These are phyloP conservation scores for Paragyromitra xinjiangensis DNA, from an alignment of 495 filamentous ascomycete genomes.

Conservation along the genomic window DNA sequence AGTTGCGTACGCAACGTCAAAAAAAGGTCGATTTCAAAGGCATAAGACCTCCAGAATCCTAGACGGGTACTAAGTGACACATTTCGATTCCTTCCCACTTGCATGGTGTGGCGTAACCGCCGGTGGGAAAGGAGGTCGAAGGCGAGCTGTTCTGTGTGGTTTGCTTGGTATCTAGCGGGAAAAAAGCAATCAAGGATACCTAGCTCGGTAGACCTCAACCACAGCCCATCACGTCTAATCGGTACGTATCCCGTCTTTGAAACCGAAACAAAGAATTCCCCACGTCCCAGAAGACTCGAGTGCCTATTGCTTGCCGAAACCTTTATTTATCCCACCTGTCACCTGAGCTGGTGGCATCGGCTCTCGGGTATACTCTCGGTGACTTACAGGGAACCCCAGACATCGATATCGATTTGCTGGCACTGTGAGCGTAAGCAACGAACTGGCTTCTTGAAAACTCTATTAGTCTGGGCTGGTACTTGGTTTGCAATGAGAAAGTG, in stretches of 20 bases:
- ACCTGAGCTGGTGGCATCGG: constrained; percentile 30
- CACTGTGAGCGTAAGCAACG: constrained; percentile 18
- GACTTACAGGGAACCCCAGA: constrained; percentile 42
- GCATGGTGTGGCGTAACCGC: constrained; percentile 42
- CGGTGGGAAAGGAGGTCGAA: constrained; percentile 30
- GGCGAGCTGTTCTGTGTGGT: constrained; percentile 24
- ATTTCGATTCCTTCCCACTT: constrained; percentile 33
- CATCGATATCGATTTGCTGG: constrained; percentile 43
- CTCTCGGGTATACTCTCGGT: constrained; percentile 19
- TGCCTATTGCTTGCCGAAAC: constrained; percentile 33
- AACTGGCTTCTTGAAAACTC: constrained; percentile 35
- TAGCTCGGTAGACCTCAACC: constrained; percentile 45
- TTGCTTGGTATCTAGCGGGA: constrained; percentile 38
- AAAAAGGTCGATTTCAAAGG: constrained; percentile 35
- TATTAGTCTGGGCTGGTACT: constrained; percentile 29
- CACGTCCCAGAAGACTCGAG: constrained; percentile 6
- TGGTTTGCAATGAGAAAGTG: constrained; percentile 41
- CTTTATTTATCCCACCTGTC: constrained; percentile 40
- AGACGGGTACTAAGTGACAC: constrained; percentile 14
- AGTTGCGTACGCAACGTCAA: constrained; percentile 26
- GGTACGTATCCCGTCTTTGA: constrained; percentile 47
- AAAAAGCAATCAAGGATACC: constrained; percentile 47
- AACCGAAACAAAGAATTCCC: constrained; percentile 51
- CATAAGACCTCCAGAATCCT: constrained; percentile 19
- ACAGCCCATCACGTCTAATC: constrained; percentile 49